Conservation (phyloP, 768 basidiomycete genomes). For the Cubamyces lactineus region DNA sequence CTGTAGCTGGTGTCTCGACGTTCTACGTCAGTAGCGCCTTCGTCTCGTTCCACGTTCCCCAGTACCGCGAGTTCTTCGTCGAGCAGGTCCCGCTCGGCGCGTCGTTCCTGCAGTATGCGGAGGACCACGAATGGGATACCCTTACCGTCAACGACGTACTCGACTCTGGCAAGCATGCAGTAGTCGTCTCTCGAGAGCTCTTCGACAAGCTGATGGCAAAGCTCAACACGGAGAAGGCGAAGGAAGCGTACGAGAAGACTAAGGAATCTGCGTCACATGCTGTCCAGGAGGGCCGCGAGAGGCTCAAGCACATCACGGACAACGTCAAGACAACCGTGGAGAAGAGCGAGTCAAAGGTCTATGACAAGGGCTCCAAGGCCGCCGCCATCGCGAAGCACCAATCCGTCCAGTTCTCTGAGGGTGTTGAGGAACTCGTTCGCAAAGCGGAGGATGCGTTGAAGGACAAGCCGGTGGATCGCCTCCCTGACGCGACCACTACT, state of each 20-base stretch:
- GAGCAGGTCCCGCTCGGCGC: slow-evolving; percentile 79
- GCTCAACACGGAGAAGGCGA: slow-evolving; percentile 31
- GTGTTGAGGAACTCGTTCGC: slow-evolving; percentile 65
- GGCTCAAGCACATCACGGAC: slow-evolving; percentile 46
- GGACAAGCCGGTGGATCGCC: slow-evolving; percentile 41
- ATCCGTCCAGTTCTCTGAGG: slow-evolving; percentile 58
- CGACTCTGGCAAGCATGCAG: slow-evolving; percentile 53
- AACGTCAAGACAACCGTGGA: slow-evolving; percentile 54
- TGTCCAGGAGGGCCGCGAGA: slow-evolving; percentile 48
- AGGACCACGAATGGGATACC: slow-evolving; percentile 77
- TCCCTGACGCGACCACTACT: slow-evolving; percentile 31
- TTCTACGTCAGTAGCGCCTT: slow-evolving; percentile 87
- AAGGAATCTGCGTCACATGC: slow-evolving; percentile 43
- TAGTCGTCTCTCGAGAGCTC: slow-evolving; percentile 55
- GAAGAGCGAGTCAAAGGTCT: slow-evolving; percentile 38
- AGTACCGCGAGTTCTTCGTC: slow-evolving; percentile 86
- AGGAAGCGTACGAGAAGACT: slow-evolving; percentile 39
- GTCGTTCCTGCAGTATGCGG: slow-evolving; percentile 78
- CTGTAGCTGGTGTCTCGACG: slow-evolving; percentile 65
- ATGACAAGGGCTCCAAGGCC: slow-evolving; percentile 40
- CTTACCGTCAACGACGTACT: slow-evolving; percentile 65
- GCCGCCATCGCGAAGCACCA: slow-evolving; percentile 49
- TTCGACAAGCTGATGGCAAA: slow-evolving; percentile 37
- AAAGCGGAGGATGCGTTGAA: slow-evolving; percentile 76
- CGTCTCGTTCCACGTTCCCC: slow-evolving; percentile 72